These are phyloP conservation scores for Kalanchoe fedtschenkoi DNA, from an alignment of 164 flowering plant species.

Conservation along the genomic window DNA sequence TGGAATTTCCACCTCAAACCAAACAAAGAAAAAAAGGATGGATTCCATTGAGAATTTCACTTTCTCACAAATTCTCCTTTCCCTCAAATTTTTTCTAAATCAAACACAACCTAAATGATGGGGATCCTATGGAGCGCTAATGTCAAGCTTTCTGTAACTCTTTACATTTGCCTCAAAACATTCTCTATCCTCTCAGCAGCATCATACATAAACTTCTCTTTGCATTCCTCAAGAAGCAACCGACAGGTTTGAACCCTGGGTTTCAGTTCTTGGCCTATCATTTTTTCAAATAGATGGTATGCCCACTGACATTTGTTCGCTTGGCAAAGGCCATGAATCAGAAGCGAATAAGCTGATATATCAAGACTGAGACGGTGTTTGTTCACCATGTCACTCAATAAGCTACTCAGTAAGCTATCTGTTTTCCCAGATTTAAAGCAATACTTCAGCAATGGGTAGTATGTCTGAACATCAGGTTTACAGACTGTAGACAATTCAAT, in stretches of 20 bases:
- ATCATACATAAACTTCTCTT: conserved; percentile 38
- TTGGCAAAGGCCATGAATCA: conserved; percentile 63
- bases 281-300: conserved; percentile 48
- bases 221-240: conserved; percentile 46
- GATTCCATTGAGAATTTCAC: too few relatives aligned
- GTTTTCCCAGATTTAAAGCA: conserved; percentile 41
- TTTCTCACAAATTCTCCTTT: too few relatives aligned
- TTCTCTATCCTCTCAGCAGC: conserved; percentile 45
- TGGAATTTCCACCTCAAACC: too few relatives aligned
- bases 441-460: conserved; percentile 50
- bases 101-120: too few relatives aligned
- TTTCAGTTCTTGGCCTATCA: conserved; percentile 41
- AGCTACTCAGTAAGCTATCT: conserved; percentile 22
- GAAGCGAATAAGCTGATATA: conserved; percentile 47
- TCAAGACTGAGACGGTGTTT: conserved; percentile 72
- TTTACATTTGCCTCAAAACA: conserved; percentile 33
- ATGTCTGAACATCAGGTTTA: conserved; percentile 65
- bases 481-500: conserved; percentile 38
- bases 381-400: conserved; percentile 53
- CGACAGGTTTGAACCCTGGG: conserved; percentile 57
- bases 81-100: too few relatives aligned
- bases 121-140: too few relatives aligned
- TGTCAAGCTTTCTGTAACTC: too few relatives aligned
- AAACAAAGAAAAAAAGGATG: too few relatives aligned
- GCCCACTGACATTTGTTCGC: conserved; percentile 60